Percentiles rank a stretch among this genome's conserved stretches.
Evolutionary conservation across 768 basidiomycete genomes (phyloP).

Genomic region (Hypholoma sublateritium): DNA sequence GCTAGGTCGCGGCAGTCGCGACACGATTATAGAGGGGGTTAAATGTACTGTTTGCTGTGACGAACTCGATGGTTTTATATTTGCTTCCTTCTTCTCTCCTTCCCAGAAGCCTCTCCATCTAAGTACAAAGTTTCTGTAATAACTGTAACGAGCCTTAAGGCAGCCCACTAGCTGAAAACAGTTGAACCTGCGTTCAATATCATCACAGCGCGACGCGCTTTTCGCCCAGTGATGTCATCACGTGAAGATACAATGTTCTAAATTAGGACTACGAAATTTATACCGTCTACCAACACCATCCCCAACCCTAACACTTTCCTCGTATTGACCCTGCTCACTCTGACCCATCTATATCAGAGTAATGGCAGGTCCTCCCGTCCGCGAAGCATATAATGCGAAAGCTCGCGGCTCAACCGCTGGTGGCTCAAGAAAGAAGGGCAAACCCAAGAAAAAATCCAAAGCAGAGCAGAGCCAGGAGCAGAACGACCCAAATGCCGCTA

Average conservation of each 20-base stretch:
- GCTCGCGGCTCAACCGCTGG: slow-evolving; percentile 64
- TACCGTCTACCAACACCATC: not conserved
- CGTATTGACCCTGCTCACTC: not conserved
- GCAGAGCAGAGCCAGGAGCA: slow-evolving; percentile 20
- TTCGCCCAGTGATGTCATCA: not conserved
- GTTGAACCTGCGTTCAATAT: no score
- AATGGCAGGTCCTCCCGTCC: slow-evolving; percentile 24
- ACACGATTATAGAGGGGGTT: no score
- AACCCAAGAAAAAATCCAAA: slow-evolving; percentile 30
- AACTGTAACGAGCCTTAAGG: no score
- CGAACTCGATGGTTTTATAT: no score
- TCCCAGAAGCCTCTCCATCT: no score
- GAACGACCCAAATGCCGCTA: slow-evolving; percentile 56
- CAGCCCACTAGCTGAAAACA: no score
- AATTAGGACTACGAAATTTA: slow-evolving; percentile 8
- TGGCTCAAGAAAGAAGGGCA: slow-evolving; percentile 65
- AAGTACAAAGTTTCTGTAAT: no score
- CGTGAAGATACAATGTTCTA: slow-evolving; percentile 5
- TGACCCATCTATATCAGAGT: slow-evolving; percentile 3
- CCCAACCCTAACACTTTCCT: not conserved
- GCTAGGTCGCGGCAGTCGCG: no score
- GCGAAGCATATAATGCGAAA: slow-evolving; percentile 57
- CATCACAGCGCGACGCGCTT: no score
- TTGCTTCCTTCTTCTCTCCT: no score
- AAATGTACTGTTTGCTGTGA: no score